Base-by-base conservation (phyloP, 2,329 filamentous ascomycete genomes). In the Aureobasidium sp. region DNA sequence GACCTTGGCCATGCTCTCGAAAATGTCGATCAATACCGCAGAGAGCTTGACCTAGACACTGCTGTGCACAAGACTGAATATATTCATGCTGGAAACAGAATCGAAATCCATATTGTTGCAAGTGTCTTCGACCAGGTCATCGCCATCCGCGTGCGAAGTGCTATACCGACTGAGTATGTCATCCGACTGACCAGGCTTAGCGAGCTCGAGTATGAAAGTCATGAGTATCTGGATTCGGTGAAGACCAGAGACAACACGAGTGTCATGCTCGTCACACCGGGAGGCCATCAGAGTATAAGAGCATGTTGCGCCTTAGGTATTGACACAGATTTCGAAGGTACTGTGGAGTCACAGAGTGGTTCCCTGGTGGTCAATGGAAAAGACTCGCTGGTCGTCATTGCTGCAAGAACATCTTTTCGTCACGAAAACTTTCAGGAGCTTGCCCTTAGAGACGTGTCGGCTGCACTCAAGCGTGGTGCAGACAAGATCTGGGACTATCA, bases 221-320 rank as follows among this genome's bases (percentile, higher is more conserved):
- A 73, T 55, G 71, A 74, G 55, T 74, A 71, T 54, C 60, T 72
- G 17, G 70, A 73, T 56, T 68, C 67, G 14, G 54, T 73, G 58
- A n/a, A 61, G 55, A 42, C 57, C 66, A 66, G 40, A 68, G 66
- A 32, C 10, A 34, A 32, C 5, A 24, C 6, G 2, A 40, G 32
- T 1, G 17, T 41, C 3, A 51, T 51, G 48, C 38, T 41, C 16
- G 35, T 37, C 3, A 51, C 48, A 2, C 48, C 48, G 6, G 48
- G 48, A 12, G 48, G 48, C 3, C 14, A 41, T 27, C n/a, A 34
- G n/a, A 41, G 35, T 17, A 19, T 51, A 5, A 10, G 37, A 10
- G 48, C 37, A 16, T 51, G 48, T 14, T 51, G 48, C 6, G 29
- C 24, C 21, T 29, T 51, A n/a, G 35, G 37, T 4, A 4, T 40